Evolutionary conservation across 2,329 filamentous ascomycete species (phyloP).

Genomic region (Cryphonectria carpinicola): DNA sequence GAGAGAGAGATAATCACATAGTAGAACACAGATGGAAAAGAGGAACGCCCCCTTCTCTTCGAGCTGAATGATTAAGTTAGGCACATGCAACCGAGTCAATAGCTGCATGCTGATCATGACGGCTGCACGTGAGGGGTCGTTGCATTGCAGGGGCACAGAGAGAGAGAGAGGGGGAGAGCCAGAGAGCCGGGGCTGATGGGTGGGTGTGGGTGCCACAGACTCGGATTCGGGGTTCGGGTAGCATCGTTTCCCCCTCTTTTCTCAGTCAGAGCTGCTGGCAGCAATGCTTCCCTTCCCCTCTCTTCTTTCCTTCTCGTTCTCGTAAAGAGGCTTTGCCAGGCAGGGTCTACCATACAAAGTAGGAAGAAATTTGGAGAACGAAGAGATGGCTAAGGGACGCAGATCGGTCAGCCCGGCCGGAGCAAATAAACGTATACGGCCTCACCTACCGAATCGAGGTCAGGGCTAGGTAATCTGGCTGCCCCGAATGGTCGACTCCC

Average conservation of each 20-base stretch:
- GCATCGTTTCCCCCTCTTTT: not conserved
- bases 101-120: not conserved
- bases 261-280: not conserved
- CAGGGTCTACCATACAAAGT: not conserved
- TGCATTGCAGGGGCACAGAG: not conserved
- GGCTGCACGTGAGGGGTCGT: not conserved
- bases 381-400: not conserved
- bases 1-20: not conserved
- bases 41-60: not conserved
- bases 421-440: not conserved
- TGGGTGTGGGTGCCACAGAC: not conserved
- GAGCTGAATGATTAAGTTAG: not conserved
- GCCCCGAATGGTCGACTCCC: not conserved
- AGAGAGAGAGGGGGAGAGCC: not conserved
- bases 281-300: too few species aligned
- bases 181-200: not conserved
- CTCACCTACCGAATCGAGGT: constrained; percentile 1
- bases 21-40: not conserved
- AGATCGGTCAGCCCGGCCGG: constrained; percentile 2
- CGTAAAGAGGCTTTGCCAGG: too few species aligned
- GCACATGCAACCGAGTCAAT: not conserved
- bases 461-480: not conserved
- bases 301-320: too few species aligned
- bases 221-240: constrained; percentile 5
- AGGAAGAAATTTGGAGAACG: not conserved